These are phyloP conservation scores for Marvania coccoides DNA, from an alignment of 139 green algal species.

Conservation along the genomic window DNA sequence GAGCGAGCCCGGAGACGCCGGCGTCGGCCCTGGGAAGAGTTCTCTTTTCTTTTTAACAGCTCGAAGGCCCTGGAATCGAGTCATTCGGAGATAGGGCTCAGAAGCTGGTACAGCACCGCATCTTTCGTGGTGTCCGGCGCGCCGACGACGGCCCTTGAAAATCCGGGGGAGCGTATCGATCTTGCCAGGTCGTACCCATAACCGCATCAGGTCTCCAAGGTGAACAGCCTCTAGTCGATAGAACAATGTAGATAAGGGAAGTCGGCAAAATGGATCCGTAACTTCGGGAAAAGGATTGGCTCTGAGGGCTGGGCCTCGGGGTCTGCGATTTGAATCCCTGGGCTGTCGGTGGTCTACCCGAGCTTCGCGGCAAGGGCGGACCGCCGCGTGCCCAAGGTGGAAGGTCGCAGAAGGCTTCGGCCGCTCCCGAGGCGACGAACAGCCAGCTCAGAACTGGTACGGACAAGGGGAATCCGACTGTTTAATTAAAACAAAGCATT, in stretches of 20 bases:
- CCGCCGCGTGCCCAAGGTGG: conserved; percentile 48
- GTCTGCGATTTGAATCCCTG: conserved; percentile 51
- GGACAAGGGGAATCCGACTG: conserved; percentile 94
- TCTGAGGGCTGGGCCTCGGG: conserved; percentile 82
- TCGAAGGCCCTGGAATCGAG: conserved; percentile 77
- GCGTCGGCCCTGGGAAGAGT: conserved; percentile 80
- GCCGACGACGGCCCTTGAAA: conserved; percentile 84
- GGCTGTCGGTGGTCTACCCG: conserved; percentile 62
- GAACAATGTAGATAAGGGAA: conserved; percentile 95
- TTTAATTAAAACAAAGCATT: conserved; percentile 98
- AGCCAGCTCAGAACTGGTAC: conserved; percentile 91
- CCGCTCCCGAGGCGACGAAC: conserved; percentile 73
- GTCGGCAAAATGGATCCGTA: conserved; percentile 94
- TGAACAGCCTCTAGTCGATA: conserved; percentile 94
- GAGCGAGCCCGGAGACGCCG: conserved; percentile 73
- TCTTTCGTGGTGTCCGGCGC: conserved; percentile 77
- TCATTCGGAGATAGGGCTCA: conserved; percentile 85
- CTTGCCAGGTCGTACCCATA: conserved; percentile 85
- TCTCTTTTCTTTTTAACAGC: conserved; percentile 95
- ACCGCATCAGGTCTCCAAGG: conserved; percentile 95
- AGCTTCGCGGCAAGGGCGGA: conserved; percentile 49
- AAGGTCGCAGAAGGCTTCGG: conserved; percentile 52
- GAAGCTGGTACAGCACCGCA: conserved; percentile 78
- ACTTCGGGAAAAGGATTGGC: conserved; percentile 94
- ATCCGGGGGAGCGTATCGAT: conserved; percentile 70